Conservation (phyloP, 192 early-diverging fungal genomes). For the Backusella westeae region DNA sequence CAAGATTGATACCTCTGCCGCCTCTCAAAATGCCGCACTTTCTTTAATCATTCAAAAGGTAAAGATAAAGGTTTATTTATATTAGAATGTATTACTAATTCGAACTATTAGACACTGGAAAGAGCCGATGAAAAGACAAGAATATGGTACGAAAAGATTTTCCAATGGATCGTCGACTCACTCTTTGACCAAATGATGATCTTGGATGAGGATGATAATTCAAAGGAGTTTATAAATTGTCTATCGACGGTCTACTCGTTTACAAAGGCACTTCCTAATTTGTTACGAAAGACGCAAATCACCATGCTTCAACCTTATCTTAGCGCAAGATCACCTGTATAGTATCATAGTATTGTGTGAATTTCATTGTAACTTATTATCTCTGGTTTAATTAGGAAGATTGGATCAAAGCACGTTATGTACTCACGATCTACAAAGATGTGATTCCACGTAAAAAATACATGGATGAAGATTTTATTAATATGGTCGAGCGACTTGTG, state of each 20-base stretch:
- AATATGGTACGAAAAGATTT: constrained; percentile 49
- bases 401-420: constrained; percentile 43
- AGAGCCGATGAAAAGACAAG: constrained; percentile 41
- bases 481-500: constrained; percentile 60
- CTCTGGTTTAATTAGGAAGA: constrained; percentile 44
- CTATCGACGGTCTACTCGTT: constrained; percentile 31
- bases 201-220: constrained; percentile 54
- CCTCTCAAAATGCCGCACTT: constrained; percentile 35
- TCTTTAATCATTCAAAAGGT: constrained; percentile 20
- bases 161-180: constrained; percentile 70
- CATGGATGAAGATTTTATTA: constrained; percentile 55
- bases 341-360: neutral
- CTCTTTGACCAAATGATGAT: constrained; percentile 69
- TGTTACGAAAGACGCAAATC: constrained; percentile 35
- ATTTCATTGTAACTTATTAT: neutral
- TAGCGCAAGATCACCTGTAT: constrained; percentile 26
- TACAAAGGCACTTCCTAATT: constrained; percentile 26
- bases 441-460: constrained; percentile 46
- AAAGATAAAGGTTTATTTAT: neutral
- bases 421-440: constrained; percentile 52
- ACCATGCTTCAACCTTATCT: constrained; percentile 60
- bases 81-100: neutral
- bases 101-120: constrained; percentile 28
- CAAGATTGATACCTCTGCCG: neutral
- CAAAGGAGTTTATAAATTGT: constrained; percentile 21